A percentile compares a stretch with the other conserved stretches of the same genome.
Evolutionary conservation across 169 alveolate genomes (phyloP).

Genomic region (Plasmodium chabaudi): DNA sequence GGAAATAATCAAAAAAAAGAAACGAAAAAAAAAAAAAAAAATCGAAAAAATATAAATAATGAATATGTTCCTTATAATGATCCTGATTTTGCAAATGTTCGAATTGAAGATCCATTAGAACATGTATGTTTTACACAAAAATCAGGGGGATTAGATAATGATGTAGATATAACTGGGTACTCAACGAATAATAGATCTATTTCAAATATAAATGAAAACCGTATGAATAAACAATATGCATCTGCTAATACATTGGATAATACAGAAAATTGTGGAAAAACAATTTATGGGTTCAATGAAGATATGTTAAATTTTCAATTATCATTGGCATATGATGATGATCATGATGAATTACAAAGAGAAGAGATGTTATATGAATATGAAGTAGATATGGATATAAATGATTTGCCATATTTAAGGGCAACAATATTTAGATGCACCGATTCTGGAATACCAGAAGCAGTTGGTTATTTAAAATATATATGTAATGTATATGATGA

Average conservation of each 20-base stretch:
- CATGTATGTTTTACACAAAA: conserved; percentile 47
- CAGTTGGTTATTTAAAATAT: conserved; percentile 90
- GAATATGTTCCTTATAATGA: conserved; percentile 73
- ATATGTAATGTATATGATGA: conserved; percentile 83
- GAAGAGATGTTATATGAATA: conserved; percentile 90
- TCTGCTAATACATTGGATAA: conserved; percentile 8
- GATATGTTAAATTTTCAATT: conserved; percentile 73
- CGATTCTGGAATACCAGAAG: conserved; percentile 91
- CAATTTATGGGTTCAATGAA: conserved; percentile 56
- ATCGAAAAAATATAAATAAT: conserved; percentile 16
- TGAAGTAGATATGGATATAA: conserved; percentile 88
- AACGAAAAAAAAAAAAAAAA: conserved; percentile 17
- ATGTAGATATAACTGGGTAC: background rate
- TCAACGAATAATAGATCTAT: background rate
- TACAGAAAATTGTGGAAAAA: background rate
- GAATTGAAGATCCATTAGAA: conserved; percentile 70
- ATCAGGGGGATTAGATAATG: background rate
- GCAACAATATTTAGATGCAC: conserved; percentile 90
- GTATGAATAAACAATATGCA: conserved; percentile 1
- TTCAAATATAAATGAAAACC: background rate
- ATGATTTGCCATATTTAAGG: conserved; percentile 89
- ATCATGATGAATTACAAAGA: conserved; percentile 83
- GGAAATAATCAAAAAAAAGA: background rate
- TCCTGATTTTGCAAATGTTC: conserved; percentile 73
- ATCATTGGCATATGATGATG: conserved; percentile 80